phyloP scores from a whole-genome alignment of 805 yeast species.

The Candida xiaguanensis region DNA sequence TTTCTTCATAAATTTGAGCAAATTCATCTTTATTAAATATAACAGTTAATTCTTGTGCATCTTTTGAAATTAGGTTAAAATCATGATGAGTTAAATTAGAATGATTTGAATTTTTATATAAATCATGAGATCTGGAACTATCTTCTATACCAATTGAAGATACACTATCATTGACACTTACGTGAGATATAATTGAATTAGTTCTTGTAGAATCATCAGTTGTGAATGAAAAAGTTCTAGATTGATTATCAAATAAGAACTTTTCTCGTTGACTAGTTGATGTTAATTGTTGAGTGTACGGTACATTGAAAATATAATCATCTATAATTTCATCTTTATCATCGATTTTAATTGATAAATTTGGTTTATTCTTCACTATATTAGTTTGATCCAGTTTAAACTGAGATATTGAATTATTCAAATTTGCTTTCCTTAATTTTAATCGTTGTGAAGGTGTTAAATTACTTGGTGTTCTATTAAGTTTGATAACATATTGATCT shows the following conservation, averaged over 20 bases:
- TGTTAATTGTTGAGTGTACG: slow-evolving; percentile 53
- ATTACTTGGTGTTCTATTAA: slow-evolving; percentile 22
- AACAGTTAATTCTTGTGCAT: slow-evolving; percentile 30
- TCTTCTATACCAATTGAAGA: slow-evolving; percentile 7
- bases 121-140: too few species aligned
- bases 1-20: slow-evolving; percentile 22
- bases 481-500: slow-evolving; percentile 16
- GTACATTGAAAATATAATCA: slow-evolving; percentile 57
- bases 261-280: slow-evolving; percentile 33
- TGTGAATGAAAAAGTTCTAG: slow-evolving; percentile 17
- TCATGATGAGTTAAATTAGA: slow-evolving; percentile 5
- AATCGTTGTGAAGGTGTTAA: slow-evolving; percentile 30
- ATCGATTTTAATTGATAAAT: slow-evolving; percentile 7
- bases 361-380: neutral
- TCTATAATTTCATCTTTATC: slow-evolving; percentile 14
- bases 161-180: slow-evolving; percentile 16
- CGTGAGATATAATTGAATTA: slow-evolving; percentile 42
- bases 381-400: slow-evolving; percentile 13
- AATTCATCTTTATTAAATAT: slow-evolving; percentile 24
- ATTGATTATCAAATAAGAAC: slow-evolving; percentile 18
- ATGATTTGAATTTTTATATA: slow-evolving; percentile 2
- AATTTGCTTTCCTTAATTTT: slow-evolving; percentile 20
- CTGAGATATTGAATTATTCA: slow-evolving; percentile 21
- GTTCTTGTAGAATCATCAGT: slow-evolving; percentile 42
- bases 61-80: slow-evolving; percentile 23